phyloP scores from a whole-genome alignment of 371 early-diverging fungal genomes.

The Mucor mucedo region DNA sequence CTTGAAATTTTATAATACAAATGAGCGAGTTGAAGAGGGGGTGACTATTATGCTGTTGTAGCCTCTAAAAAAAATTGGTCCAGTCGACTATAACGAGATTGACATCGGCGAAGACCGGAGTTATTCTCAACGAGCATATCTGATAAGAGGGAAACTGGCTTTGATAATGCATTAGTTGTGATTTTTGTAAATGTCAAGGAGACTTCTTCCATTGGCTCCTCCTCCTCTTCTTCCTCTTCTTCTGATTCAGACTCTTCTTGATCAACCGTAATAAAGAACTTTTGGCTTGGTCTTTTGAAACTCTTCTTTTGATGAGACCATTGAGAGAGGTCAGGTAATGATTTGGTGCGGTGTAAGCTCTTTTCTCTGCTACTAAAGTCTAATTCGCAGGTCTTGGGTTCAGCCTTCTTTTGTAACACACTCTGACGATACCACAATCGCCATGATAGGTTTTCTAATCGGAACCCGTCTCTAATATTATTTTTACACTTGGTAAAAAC shows the following conservation, averaged over 20 bases:
- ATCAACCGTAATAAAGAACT: constrained; percentile 15
- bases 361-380: constrained; percentile 5
- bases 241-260: neutral
- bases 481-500: constrained; percentile 28
- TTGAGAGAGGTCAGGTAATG: constrained; percentile 25
- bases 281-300: constrained; percentile 4
- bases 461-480: constrained; percentile 31
- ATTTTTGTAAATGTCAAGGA: constrained; percentile 8
- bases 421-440: constrained; percentile 35
- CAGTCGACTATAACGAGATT: constrained; percentile 28
- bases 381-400: constrained; percentile 23
- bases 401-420: constrained; percentile 26
- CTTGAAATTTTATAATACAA: too few species aligned
- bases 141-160: constrained; percentile 28
- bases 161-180: constrained; percentile 11
- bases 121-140: constrained; percentile 22
- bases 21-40: too few species aligned
- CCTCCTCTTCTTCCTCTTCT: constrained; percentile 1
- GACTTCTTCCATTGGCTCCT: neutral
- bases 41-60: too few species aligned
- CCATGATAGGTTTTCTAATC: constrained; percentile 39
- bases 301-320: constrained; percentile 12
- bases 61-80: constrained; percentile 26
- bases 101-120: constrained; percentile 34
- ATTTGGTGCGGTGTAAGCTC: constrained; percentile 18